Conservation (phyloP, 2,329 filamentous ascomycete genomes). For the Colletotrichum lentis region DNA sequence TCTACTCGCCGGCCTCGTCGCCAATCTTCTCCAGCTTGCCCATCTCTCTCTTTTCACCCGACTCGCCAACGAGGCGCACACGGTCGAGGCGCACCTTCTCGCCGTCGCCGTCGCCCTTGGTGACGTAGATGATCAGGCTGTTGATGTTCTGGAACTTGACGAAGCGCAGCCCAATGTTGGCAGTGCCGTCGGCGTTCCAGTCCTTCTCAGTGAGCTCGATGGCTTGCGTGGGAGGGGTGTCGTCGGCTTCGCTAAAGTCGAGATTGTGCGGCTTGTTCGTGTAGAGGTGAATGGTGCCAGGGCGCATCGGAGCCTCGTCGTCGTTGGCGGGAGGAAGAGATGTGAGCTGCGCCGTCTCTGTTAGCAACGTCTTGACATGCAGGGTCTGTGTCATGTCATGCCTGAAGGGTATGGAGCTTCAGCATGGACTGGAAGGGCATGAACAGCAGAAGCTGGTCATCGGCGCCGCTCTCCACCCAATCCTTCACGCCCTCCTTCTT, state of each 20-base stretch:
- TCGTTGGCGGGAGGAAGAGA: slow-evolving; percentile 73
- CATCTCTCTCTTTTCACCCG: slow-evolving; percentile 89
- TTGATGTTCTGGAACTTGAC: slow-evolving; percentile 98
- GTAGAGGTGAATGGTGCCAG: slow-evolving; percentile 84
- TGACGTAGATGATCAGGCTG: slow-evolving; percentile 86
- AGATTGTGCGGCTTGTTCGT: slow-evolving; percentile 89
- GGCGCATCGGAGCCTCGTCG: slow-evolving; percentile 80
- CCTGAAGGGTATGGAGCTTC: slow-evolving; percentile 86
- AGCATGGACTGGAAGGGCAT: slow-evolving; percentile 86
- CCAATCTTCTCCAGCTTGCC: slow-evolving; percentile 96
- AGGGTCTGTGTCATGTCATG: slow-evolving; percentile 45
- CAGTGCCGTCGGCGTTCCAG: slow-evolving; percentile 83
- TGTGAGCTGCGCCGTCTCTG: slow-evolving; percentile 71
- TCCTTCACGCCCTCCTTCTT: slow-evolving; percentile 70
- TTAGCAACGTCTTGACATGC: not conserved
- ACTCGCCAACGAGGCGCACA: slow-evolving; percentile 83
- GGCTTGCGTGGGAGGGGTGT: slow-evolving; percentile 80
- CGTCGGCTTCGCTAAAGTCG: slow-evolving; percentile 94
- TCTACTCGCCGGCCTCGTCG: slow-evolving; percentile 72
- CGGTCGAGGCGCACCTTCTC: slow-evolving; percentile 88
- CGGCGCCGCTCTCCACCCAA: slow-evolving; percentile 95
- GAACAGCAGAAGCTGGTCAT: slow-evolving; percentile 94
- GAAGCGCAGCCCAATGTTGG: slow-evolving; percentile 78
- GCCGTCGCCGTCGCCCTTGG: slow-evolving; percentile 81
- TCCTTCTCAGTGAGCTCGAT: slow-evolving; percentile 78